These are phyloP conservation scores for Yarrowia porcina DNA, from an alignment of 805 yeast species.

Conservation along the genomic window DNA sequence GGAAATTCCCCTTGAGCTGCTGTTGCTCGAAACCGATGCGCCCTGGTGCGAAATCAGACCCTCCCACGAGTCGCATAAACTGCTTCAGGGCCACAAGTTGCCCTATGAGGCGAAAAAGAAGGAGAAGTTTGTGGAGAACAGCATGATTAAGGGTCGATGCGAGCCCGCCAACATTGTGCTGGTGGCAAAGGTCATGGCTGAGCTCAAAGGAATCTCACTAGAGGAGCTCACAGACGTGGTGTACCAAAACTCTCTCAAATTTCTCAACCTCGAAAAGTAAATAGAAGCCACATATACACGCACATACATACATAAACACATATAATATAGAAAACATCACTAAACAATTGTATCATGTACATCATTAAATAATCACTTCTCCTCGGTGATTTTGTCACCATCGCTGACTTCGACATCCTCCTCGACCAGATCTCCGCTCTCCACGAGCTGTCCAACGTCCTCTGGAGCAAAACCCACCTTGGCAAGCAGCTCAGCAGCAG, in stretches of 20 bases:
- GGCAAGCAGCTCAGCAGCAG: slow-evolving; percentile 26
- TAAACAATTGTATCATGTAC: slow-evolving; percentile 25
- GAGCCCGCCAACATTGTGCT: slow-evolving; percentile 87
- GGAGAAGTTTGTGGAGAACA: slow-evolving; percentile 48
- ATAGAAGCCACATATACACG: not conserved
- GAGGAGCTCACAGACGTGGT: slow-evolving; percentile 38
- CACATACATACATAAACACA: not conserved
- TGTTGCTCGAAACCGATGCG: slow-evolving; percentile 91
- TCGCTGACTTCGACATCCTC: slow-evolving; percentile 26
- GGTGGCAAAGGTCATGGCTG: slow-evolving; percentile 68
- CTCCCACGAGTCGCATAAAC: slow-evolving; percentile 68
- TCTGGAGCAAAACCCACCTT: slow-evolving; percentile 19
- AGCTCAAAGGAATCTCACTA: slow-evolving; percentile 45
- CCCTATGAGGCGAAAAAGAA: slow-evolving; percentile 67
- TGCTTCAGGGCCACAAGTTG: slow-evolving; percentile 38
- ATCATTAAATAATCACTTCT: slow-evolving; percentile 23
- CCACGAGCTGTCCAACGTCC: slow-evolving; percentile 22
- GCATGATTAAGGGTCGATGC: slow-evolving; percentile 74
- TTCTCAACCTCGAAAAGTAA: slow-evolving; percentile 19
- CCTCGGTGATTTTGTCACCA: slow-evolving; percentile 22
- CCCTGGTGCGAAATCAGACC: slow-evolving; percentile 97
- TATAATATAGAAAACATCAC: slow-evolving; percentile 16
- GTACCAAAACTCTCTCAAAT: slow-evolving; percentile 12
- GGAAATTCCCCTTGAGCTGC: slow-evolving; percentile 62
- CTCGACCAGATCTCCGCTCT: slow-evolving; percentile 23